These are phyloP conservation scores for Gossypium armourianum DNA, from an alignment of 441 rosid genomes.

Conservation along the genomic window DNA sequence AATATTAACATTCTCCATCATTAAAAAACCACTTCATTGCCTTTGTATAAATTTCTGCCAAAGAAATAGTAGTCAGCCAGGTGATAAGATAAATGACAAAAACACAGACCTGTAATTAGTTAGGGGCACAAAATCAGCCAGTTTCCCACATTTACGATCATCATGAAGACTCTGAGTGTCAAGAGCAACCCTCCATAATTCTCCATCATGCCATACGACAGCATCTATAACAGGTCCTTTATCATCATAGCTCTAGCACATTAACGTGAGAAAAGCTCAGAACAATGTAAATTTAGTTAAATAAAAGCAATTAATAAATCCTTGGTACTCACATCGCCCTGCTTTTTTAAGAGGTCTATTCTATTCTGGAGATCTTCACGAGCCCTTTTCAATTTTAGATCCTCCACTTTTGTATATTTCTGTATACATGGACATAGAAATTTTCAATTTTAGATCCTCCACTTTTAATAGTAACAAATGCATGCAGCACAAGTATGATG, in stretches of 20 bases:
- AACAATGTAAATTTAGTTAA: slow-evolving; percentile 8
- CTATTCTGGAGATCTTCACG: slow-evolving; percentile 78
- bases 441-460: slow-evolving; percentile 62
- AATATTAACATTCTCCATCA: background rate
- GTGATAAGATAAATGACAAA: background rate
- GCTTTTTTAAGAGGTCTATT: slow-evolving; percentile 69
- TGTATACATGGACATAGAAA: slow-evolving; percentile 24
- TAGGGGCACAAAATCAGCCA: slow-evolving; percentile 62
- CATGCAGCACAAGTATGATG: background rate
- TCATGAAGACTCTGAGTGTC: slow-evolving; percentile 87
- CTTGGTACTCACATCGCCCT: slow-evolving; percentile 55
- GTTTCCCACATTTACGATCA: slow-evolving; percentile 62
- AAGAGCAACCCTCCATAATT: slow-evolving; percentile 88
- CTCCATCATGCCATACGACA: slow-evolving; percentile 95
- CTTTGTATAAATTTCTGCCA: background rate
- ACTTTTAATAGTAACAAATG: slow-evolving; percentile 22
- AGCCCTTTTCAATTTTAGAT: slow-evolving; percentile 51
- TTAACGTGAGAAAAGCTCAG: slow-evolving; percentile 12
- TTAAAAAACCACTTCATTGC: background rate
- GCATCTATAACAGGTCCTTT: slow-evolving; percentile 88
- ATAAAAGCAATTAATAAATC: slow-evolving; percentile 17
- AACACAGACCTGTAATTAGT: slow-evolving; percentile 62
- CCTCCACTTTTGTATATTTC: slow-evolving; percentile 67
- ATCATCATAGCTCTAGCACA: slow-evolving; percentile 68
- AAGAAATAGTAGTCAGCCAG: background rate